phyloP scores from a whole-genome alignment of 257 asterid species.

The Thymus quinquecostatus region DNA sequence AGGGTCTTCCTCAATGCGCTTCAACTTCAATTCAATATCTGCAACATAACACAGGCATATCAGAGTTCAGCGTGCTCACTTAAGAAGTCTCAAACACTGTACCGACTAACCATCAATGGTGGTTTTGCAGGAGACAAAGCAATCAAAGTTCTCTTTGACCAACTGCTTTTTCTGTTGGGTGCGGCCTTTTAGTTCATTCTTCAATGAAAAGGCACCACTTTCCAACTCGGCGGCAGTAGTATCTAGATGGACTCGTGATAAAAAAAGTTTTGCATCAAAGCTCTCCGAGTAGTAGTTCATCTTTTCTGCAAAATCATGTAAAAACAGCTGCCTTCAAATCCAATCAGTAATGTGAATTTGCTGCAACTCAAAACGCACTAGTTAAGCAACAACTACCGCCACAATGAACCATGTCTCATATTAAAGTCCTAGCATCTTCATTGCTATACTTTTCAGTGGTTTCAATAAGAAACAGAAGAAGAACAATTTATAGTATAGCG shows the following conservation, averaged over 20 bases:
- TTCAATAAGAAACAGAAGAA: not conserved
- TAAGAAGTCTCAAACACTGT: conserved; percentile 17
- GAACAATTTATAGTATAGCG: not conserved
- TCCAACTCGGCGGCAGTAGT: conserved; percentile 89
- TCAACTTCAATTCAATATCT: conserved; percentile 96
- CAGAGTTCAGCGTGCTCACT: conserved; percentile 18
- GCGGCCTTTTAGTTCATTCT: conserved; percentile 87
- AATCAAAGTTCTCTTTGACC: conserved; percentile 98
- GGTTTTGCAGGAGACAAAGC: conserved; percentile 98
- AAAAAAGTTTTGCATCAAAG: conserved; percentile 80
- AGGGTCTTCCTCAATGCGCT: conserved; percentile 97
- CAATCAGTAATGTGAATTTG: conserved; percentile 14
- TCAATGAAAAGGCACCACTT: conserved; percentile 82
- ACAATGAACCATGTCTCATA: conserved; percentile 25
- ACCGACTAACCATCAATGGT: conserved; percentile 90
- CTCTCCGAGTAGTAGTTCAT: conserved; percentile 86
- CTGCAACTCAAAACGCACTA: conserved; percentile 24
- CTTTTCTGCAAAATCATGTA: conserved; percentile 65
- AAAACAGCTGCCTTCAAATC: conserved; percentile 29
- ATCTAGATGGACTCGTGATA: conserved; percentile 90
- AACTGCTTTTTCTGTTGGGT: conserved; percentile 95
- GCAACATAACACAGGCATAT: conserved; percentile 34
- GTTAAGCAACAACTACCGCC: conserved; percentile 21
- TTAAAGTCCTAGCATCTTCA: conserved; percentile 5
- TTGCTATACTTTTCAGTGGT: not conserved